phyloP scores from a whole-genome alignment of 83 land plant species.

The Isoetes engelmannii region DNA sequence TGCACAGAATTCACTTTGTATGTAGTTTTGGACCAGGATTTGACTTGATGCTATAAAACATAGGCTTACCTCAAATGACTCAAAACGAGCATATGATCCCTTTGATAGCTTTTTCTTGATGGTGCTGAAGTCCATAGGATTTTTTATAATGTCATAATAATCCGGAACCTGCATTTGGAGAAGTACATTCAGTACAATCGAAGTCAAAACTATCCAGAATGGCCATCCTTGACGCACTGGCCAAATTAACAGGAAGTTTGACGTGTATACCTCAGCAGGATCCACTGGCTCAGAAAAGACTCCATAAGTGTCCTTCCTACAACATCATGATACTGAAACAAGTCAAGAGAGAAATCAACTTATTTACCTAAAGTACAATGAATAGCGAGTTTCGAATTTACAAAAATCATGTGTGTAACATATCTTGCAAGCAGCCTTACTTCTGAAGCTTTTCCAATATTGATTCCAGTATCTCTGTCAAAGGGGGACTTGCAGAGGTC shows the following conservation, averaged over 20 bases:
- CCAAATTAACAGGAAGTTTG: neutral
- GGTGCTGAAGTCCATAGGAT: conserved; percentile 73
- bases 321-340: neutral
- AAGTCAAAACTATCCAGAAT: neutral
- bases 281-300: conserved; percentile 65
- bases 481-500: conserved; percentile 27
- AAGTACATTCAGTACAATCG: conserved; percentile 2
- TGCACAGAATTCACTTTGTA: conserved; percentile 6
- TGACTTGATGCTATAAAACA: neutral
- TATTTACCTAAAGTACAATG: neutral
- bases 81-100: conserved; percentile 37
- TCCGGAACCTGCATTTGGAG: conserved; percentile 45
- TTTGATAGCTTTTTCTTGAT: conserved; percentile 51
- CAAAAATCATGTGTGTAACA: neutral
- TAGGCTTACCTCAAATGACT: conserved; percentile 48
- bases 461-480: conserved; percentile 40
- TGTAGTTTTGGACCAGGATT: neutral
- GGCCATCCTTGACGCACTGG: neutral
- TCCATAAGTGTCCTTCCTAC: conserved; percentile 53
- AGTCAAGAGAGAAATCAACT: conserved; percentile 1
- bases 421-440: conserved; percentile 27
- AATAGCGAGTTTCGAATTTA: neutral
- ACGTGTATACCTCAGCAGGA: conserved; percentile 36
- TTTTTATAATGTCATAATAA: conserved; percentile 50
- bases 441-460: conserved; percentile 69